Evolutionary conservation across 1,284 basidiomycete genomes (phyloP), one percentile per base, ranked within the genome.

Genomic region (Athelia sp.): DNA sequence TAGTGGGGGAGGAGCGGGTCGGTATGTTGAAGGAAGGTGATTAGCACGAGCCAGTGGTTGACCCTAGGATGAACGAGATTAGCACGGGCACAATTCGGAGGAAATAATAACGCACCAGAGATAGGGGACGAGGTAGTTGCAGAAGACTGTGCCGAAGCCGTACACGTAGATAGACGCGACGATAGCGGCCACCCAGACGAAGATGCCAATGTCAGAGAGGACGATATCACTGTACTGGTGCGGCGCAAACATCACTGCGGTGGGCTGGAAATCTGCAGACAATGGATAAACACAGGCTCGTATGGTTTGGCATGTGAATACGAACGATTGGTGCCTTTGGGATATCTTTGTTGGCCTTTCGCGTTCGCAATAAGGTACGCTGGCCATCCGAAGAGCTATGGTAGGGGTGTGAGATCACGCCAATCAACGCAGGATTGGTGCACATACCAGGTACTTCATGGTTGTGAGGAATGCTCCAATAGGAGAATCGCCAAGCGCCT

Each of bases 401-500:
- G n/a, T 31, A 4, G 13, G 13, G 13, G 6, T 6, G 13, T 29
- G 26, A 29, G 26, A 29, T 6, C 26, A 29, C 6, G 13, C 26
- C 26, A 29, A 13, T 29, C 6, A 13, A 13, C 4, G 26, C 6
- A 29, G 13, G 8, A 40, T 8, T 18, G 10, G 17, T 24, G 50
- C 15, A 59, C 79, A 58, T 54, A 82, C 74, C 54, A 86, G 62
- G 64, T 85, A 84, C 59, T 79, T 73, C 22, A 76, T 61, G 44
- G 82, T 60, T 55, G 71, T 75, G 49, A 72, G 60, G 29, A 83
- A 64, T 40, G 83, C 77, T 58, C 74, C 82, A 11, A 90, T 67
- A 2, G 90, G 90, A 6, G 87, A 84, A 62, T 93, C 90, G 50
- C 82, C 86, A 36, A 92, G 64, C 22, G 87, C 79, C 55, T 93